Percentiles rank a stretch among this genome's conserved stretches.
Conservation (phyloP, 2,329 filamentous ascomycete genomes). For the Ascomycota sp. region DNA sequence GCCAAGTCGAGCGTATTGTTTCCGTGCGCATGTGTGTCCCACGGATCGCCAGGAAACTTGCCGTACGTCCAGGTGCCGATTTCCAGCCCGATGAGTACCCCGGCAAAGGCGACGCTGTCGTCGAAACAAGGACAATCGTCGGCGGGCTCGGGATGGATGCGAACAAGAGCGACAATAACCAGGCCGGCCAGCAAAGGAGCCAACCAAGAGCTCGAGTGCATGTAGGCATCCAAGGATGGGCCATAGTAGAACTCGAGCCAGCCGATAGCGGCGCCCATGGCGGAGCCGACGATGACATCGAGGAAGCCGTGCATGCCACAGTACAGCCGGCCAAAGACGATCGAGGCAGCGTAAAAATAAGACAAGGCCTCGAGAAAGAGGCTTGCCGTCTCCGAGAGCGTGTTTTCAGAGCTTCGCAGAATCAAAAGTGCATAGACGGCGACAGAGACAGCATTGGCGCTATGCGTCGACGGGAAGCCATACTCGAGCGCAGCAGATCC, state of each 20-base stretch:
- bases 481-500: slow-evolving; percentile 88
- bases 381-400: slow-evolving; percentile 34
- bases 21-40: slow-evolving; percentile 20
- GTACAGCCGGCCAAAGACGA: slow-evolving; percentile 76
- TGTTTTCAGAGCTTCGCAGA: slow-evolving; percentile 41
- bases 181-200: slow-evolving; percentile 41
- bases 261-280: slow-evolving; percentile 46
- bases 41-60: slow-evolving; percentile 23
- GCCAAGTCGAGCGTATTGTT: slow-evolving; percentile 40
- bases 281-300: slow-evolving; percentile 63
- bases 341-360: slow-evolving; percentile 73
- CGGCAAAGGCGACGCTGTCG: slow-evolving; percentile 81
- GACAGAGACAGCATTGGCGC: slow-evolving; percentile 87
- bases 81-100: slow-evolving; percentile 68
- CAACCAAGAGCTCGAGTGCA: slow-evolving; percentile 41
- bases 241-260: slow-evolving; percentile 37
- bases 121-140: slow-evolving; percentile 96
- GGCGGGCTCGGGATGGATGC: slow-evolving; percentile 83
- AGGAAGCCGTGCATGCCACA: slow-evolving; percentile 97
- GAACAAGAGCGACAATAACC: slow-evolving; percentile 51
- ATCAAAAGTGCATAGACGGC: slow-evolving; percentile 61
- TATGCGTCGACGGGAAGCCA: slow-evolving; percentile 91
- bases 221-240: slow-evolving; percentile 43
- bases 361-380: slow-evolving; percentile 42
- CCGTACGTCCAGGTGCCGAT: slow-evolving; percentile 66